phyloP scores from a whole-genome alignment of 1,284 basidiomycete genomes.

The Tylopilus sp. region DNA sequence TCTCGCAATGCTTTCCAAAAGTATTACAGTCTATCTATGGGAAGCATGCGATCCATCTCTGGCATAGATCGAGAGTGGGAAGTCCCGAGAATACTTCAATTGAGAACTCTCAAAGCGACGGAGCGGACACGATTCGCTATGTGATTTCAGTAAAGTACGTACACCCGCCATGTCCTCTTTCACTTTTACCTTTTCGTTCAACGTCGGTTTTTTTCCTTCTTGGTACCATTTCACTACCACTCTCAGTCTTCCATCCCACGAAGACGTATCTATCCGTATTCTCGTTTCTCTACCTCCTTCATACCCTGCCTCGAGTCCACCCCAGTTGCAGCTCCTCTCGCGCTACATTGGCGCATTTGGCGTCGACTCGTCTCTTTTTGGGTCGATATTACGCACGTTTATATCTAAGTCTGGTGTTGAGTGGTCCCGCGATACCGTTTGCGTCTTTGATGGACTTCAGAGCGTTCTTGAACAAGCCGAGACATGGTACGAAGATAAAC shows the following conservation, averaged over 20 bases:
- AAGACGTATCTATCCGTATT: slow-evolving; percentile 58
- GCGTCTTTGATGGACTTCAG: slow-evolving; percentile 87
- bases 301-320: slow-evolving; percentile 72
- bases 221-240: slow-evolving; percentile 37
- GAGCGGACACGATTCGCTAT: slow-evolving; percentile 56
- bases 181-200: neutral
- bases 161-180: neutral
- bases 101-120: slow-evolving; percentile 3
- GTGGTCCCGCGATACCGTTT: slow-evolving; percentile 72
- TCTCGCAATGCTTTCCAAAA: slow-evolving; percentile 28
- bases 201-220: neutral
- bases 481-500: slow-evolving; percentile 68
- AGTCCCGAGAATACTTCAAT: slow-evolving; percentile 14
- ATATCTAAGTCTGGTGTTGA: slow-evolving; percentile 76
- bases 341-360: slow-evolving; percentile 81
- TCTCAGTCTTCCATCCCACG: slow-evolving; percentile 45
- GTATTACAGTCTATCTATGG: slow-evolving; percentile 86
- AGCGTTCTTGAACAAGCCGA: slow-evolving; percentile 68
- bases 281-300: slow-evolving; percentile 72
- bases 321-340: slow-evolving; percentile 83
- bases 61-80: slow-evolving; percentile 41
- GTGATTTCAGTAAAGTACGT: slow-evolving; percentile 54
- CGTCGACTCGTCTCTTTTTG: slow-evolving; percentile 71
- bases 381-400: slow-evolving; percentile 77
- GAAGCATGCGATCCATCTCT: slow-evolving; percentile 58